Percentiles rank a stretch among this genome's conserved stretches.
Conservation (phyloP, 306 rosid species). For the Lablab purpureus region DNA sequence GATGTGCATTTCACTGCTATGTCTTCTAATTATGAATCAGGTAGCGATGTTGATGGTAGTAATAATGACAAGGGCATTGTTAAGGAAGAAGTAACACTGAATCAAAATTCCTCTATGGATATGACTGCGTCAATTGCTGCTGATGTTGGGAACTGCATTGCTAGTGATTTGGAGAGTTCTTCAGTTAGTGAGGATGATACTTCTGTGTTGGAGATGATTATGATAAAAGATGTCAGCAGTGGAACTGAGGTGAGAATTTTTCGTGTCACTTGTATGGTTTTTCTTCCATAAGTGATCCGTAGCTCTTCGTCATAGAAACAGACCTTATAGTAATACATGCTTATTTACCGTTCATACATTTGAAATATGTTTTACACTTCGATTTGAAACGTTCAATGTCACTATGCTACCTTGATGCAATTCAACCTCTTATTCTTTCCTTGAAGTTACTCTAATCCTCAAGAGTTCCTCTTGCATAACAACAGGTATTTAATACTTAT, state of each 20-base stretch:
- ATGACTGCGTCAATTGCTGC: slow-evolving; percentile 31
- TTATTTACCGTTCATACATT: slow-evolving; percentile 22
- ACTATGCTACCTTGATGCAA: slow-evolving; percentile 10
- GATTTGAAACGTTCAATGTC: slow-evolving; percentile 29
- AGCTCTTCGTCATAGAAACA: not conserved
- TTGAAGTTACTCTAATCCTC: slow-evolving; percentile 13
- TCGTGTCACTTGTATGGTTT: not conserved
- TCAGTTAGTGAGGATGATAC: slow-evolving; percentile 50
- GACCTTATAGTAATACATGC: not conserved
- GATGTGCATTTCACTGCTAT: slow-evolving; percentile 81
- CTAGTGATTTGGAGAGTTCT: slow-evolving; percentile 45
- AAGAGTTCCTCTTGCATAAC: slow-evolving; percentile 30
- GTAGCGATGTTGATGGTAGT: slow-evolving; percentile 31
- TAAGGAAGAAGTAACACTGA: slow-evolving; percentile 43
- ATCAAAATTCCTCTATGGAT: slow-evolving; percentile 46
- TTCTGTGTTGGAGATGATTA: slow-evolving; percentile 75
- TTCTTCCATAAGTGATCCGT: slow-evolving; percentile 22
- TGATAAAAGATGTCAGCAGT: slow-evolving; percentile 78
- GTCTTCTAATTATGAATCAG: slow-evolving; percentile 61
- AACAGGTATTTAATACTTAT: slow-evolving; percentile 86
- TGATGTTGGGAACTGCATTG: slow-evolving; percentile 26
- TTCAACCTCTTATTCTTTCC: slow-evolving; percentile 26
- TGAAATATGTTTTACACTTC: not conserved
- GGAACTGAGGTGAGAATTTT: slow-evolving; percentile 75
- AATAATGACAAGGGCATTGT: slow-evolving; percentile 39